Evolutionary conservation across 495 filamentous ascomycete species (phyloP).

Genomic region (Terfezia boudieri): DNA sequence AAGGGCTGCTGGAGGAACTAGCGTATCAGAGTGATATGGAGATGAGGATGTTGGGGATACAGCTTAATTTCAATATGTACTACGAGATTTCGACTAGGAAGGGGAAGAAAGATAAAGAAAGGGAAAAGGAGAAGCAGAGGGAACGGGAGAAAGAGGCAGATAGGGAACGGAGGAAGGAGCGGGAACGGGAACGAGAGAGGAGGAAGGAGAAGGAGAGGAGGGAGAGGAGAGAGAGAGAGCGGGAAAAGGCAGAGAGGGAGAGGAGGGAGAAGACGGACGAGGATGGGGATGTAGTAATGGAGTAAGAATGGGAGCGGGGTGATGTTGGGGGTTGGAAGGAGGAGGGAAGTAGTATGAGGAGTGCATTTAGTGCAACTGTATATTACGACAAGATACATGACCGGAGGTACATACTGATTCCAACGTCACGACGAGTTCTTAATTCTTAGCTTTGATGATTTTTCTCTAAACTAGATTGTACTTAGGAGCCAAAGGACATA

Average conservation of each 20-base stretch:
- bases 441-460: no score
- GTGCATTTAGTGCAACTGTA: no score
- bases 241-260: neutral
- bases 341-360: no score
- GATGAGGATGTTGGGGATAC: conserved; percentile 82
- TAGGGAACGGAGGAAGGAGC: neutral
- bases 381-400: no score
- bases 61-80: conserved; percentile 98
- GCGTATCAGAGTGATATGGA: conserved; percentile 69
- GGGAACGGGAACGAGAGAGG: neutral
- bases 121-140: neutral
- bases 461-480: no score
- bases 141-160: neutral
- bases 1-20: conserved; percentile 67
- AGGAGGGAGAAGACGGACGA: neutral
- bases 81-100: conserved; percentile 25
- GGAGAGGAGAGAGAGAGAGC: neutral
- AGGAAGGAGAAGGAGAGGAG: neutral
- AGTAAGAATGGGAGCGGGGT: neutral
- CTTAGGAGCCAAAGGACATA: no score
- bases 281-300: neutral
- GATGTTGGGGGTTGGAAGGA: no score
- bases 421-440: no score
- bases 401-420: no score
- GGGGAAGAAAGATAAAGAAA: neutral